phyloP scores from a whole-genome alignment of 2,329 filamentous ascomycete species.

The Thielaviopsis musarum region DNA sequence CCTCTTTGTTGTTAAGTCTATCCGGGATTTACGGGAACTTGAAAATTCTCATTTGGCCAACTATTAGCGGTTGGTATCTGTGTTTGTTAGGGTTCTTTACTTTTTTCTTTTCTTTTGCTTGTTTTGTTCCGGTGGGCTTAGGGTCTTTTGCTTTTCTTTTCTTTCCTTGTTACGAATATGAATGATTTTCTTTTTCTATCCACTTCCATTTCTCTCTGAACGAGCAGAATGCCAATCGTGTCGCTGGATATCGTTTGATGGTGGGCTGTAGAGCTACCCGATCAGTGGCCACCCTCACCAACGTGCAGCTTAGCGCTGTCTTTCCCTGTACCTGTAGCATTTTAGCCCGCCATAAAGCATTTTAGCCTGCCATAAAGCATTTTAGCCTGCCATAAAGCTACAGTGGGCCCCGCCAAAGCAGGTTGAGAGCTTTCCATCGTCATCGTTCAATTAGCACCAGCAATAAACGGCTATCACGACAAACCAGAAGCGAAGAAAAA shows the following conservation, averaged over 20 bases:
- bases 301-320: neutral
- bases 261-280: neutral
- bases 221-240: too few species aligned
- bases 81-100: neutral
- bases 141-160: neutral
- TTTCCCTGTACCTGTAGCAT: neutral
- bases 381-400: too few species aligned
- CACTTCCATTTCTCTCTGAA: neutral
- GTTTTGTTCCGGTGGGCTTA: neutral
- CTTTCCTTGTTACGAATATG: neutral
- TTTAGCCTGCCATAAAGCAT: too few species aligned
- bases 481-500: conserved; percentile 5
- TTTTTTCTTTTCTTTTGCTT: neutral
- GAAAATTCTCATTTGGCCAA: too few species aligned
- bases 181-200: neutral
- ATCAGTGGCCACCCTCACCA: neutral
- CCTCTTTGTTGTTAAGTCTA: neutral
- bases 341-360: too few species aligned
- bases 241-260: neutral
- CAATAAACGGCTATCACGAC: neutral
- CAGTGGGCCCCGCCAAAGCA: too few species aligned
- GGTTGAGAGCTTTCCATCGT: too few species aligned
- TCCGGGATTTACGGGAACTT: neutral
- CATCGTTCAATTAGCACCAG: too few species aligned
- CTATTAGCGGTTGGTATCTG: neutral